Conservation (phyloP, 352 stramenopile species). For the Pythium rhizo-oryzae region DNA sequence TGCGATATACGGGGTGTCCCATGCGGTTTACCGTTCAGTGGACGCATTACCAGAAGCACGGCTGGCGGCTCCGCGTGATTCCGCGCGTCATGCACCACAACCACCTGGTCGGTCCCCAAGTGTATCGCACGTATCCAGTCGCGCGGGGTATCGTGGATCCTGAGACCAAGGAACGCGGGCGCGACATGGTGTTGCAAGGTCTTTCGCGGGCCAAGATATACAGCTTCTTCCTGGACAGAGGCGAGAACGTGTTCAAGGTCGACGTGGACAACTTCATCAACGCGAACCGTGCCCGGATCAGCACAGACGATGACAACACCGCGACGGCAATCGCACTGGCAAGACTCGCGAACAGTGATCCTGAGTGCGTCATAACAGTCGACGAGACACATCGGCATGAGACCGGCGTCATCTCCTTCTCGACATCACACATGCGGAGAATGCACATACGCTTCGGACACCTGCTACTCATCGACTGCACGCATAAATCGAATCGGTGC, state of each 20-base stretch:
- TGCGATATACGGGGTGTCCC: neutral
- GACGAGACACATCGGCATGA: neutral
- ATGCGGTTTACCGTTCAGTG: neutral
- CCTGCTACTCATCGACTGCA: constrained; percentile 13
- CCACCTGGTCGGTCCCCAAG: neutral
- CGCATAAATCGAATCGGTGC: constrained; percentile 24
- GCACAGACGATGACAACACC: too few species aligned
- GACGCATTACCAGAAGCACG: neutral
- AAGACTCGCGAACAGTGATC: too few species aligned
- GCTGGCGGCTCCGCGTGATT: neutral
- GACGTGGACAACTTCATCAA: neutral
- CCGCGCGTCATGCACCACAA: neutral
- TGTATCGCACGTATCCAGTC: neutral
- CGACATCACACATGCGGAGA: neutral
- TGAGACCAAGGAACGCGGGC: neutral
- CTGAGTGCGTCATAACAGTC: too few species aligned
- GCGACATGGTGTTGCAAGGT: neutral
- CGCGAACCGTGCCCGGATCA: too few species aligned
- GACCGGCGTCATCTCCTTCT: neutral
- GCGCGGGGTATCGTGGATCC: neutral
- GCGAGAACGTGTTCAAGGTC: neutral
- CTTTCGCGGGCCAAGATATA: neutral
- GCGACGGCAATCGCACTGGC: too few species aligned
- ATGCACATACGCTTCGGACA: neutral
- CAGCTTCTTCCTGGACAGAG: neutral